phyloP scores from a whole-genome alignment of 257 asterid species.

The Euphrasia confusa region DNA sequence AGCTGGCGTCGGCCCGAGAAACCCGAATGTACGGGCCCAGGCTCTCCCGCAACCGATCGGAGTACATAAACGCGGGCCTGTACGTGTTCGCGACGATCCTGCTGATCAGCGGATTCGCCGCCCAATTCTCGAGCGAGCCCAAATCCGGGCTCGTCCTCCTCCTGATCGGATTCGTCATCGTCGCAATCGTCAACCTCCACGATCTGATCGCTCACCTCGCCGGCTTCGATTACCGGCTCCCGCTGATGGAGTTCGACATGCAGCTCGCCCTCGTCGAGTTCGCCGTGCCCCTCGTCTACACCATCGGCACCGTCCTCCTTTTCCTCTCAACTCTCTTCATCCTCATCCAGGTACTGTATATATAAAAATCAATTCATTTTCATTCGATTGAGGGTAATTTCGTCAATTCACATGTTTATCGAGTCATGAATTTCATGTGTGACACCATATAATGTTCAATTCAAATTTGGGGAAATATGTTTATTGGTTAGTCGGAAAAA shows the following conservation, averaged over 20 bases:
- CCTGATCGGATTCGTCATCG: slow-evolving; percentile 39
- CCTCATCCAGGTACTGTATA: slow-evolving; percentile 54
- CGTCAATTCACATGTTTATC: too few relatives aligned
- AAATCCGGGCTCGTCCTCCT: slow-evolving; percentile 65
- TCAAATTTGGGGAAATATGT: too few relatives aligned
- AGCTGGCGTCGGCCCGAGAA: slow-evolving; percentile 83
- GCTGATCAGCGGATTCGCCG: slow-evolving; percentile 59
- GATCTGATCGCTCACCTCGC: slow-evolving; percentile 86
- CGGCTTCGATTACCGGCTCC: slow-evolving; percentile 53
- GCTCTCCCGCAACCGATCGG: slow-evolving; percentile 46
- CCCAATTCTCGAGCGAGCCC: slow-evolving; percentile 56
- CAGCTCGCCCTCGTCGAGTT: slow-evolving; percentile 76
- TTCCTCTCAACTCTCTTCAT: slow-evolving; percentile 65
- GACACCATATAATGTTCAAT: too few relatives aligned
- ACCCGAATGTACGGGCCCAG: slow-evolving; percentile 74
- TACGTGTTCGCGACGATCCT: slow-evolving; percentile 66
- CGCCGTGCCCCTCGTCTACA: slow-evolving; percentile 57
- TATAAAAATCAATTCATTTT: too few relatives aligned
- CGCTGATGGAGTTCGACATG: slow-evolving; percentile 47
- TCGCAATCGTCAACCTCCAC: slow-evolving; percentile 54
- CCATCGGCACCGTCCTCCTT: slow-evolving; percentile 40
- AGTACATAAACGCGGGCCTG: slow-evolving; percentile 83
- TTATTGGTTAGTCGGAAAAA: slow-evolving; percentile 47
- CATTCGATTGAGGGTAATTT: too few relatives aligned
- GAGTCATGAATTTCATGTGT: too few relatives aligned